Evolutionary conservation across 1,284 basidiomycete species (phyloP).

Genomic region (Cutaneotrichosporon daszewskae): DNA sequence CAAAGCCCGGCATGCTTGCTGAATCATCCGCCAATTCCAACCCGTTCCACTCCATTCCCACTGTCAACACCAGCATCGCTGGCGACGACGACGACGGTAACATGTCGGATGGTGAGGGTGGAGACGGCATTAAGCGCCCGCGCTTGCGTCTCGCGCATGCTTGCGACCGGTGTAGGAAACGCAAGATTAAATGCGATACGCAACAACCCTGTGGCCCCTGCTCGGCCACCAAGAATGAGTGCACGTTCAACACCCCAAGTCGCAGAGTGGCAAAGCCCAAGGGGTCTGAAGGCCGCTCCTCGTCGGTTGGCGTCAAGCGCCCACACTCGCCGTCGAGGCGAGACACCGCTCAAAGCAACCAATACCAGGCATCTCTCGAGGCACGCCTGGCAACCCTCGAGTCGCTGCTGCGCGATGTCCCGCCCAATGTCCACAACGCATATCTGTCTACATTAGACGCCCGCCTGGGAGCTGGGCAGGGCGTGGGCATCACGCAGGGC

Average conservation of each 20-base stretch:
- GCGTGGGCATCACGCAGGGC: slow-evolving; percentile 39
- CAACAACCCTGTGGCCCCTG: slow-evolving; percentile 49
- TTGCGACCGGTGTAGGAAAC: slow-evolving; percentile 41
- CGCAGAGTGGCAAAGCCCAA: slow-evolving; percentile 42
- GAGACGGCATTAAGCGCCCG: slow-evolving; percentile 38
- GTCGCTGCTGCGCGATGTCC: slow-evolving; percentile 44
- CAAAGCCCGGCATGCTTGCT: too few relatives aligned
- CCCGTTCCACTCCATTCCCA: background rate
- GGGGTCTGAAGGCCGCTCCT: slow-evolving; percentile 10
- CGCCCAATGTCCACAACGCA: slow-evolving; percentile 48
- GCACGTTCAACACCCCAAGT: slow-evolving; percentile 49
- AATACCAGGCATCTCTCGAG: slow-evolving; percentile 39
- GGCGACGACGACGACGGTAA: slow-evolving; percentile 18
- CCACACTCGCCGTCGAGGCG: slow-evolving; percentile 25
- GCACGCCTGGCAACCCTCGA: slow-evolving; percentile 46
- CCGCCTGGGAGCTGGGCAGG: slow-evolving; percentile 36
- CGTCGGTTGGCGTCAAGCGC: slow-evolving; percentile 25
- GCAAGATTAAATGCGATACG: slow-evolving; percentile 47
- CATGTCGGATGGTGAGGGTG: slow-evolving; percentile 7
- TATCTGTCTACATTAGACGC: slow-evolving; percentile 45
- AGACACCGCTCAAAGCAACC: slow-evolving; percentile 2
- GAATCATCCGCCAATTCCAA: too few relatives aligned
- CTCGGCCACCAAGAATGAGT: slow-evolving; percentile 42
- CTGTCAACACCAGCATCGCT: background rate
- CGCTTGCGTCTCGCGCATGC: slow-evolving; percentile 44